Conservation (phyloP, 768 basidiomycete species). For the Gloeostereum incarnatum region DNA sequence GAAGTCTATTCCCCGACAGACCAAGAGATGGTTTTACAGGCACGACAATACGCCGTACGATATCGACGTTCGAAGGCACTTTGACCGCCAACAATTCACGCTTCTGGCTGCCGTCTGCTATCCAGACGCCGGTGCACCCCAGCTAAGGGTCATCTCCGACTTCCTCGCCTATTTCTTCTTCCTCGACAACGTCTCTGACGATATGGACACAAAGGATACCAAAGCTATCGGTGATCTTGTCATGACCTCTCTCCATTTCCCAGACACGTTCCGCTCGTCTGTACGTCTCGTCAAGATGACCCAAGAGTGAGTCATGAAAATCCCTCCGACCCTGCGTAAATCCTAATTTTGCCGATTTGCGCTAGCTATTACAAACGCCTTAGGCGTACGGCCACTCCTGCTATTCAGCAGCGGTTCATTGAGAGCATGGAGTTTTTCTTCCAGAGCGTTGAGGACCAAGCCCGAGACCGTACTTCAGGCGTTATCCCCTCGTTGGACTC, state of each 20-base stretch:
- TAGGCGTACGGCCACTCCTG: neutral
- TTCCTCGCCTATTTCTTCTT: conserved; percentile 2
- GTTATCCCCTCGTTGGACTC: conserved; percentile 36
- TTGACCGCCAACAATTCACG: neutral
- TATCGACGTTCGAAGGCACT: neutral
- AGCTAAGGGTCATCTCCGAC: conserved; percentile 2
- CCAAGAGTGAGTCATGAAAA: neutral
- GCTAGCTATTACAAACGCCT: neutral
- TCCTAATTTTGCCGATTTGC: neutral
- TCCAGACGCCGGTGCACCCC: neutral
- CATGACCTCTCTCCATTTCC: neutral
- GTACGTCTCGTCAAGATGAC: neutral
- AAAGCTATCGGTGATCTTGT: neutral
- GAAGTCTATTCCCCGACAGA: neutral
- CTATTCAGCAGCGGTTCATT: conserved; percentile 19
- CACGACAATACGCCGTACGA: neutral
- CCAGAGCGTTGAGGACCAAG: conserved; percentile 30
- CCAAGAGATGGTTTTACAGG: neutral
- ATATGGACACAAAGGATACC: conserved; percentile 2
- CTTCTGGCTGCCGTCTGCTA: conserved; percentile 1
- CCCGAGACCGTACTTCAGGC: conserved; percentile 28
- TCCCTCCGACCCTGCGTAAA: neutral
- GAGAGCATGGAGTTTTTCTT: conserved; percentile 31
- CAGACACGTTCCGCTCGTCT: neutral
- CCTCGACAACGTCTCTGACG: conserved; percentile 3